Conservation (phyloP, 1,284 basidiomycete species). For the Pseudozyma tsukubaensis region DNA sequence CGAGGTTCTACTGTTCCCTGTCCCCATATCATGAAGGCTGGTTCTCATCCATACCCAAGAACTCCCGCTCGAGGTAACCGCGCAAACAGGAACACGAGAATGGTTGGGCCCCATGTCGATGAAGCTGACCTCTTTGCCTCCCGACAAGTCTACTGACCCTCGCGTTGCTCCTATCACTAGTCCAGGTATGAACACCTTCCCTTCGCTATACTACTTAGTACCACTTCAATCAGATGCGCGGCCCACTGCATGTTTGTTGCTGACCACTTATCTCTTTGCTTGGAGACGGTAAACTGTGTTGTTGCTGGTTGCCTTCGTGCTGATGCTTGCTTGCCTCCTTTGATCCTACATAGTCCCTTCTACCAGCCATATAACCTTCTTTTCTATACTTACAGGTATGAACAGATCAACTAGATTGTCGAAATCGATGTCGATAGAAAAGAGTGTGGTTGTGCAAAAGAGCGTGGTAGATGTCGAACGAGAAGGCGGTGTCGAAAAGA, state of each 20-base stretch:
- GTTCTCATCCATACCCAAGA: no score
- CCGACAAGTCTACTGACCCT: no score
- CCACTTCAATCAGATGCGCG: no score
- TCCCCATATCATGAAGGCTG: no score
- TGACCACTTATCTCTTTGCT: slow-evolving; percentile 3
- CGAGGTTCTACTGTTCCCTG: no score
- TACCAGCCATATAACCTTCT: background rate
- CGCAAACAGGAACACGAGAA: no score
- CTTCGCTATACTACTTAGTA: background rate
- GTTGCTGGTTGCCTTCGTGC: background rate
- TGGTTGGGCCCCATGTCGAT: no score
- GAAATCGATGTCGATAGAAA: slow-evolving; percentile 11
- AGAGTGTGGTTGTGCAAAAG: slow-evolving; percentile 39
- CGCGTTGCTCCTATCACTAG: no score
- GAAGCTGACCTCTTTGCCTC: no score
- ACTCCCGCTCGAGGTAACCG: no score
- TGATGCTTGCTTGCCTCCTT: slow-evolving; percentile 9
- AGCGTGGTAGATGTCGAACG: slow-evolving; percentile 32
- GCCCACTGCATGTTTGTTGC: slow-evolving; percentile 1
- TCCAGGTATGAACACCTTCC: background rate
- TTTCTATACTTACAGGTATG: slow-evolving; percentile 29
- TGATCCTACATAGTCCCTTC: background rate
- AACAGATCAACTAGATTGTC: slow-evolving; percentile 11
- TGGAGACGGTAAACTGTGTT: no score
- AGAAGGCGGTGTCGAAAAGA: slow-evolving; percentile 33